Evolutionary conservation across 139 green algal species (phyloP).

Genomic region (Tetradesmus obliquus): DNA sequence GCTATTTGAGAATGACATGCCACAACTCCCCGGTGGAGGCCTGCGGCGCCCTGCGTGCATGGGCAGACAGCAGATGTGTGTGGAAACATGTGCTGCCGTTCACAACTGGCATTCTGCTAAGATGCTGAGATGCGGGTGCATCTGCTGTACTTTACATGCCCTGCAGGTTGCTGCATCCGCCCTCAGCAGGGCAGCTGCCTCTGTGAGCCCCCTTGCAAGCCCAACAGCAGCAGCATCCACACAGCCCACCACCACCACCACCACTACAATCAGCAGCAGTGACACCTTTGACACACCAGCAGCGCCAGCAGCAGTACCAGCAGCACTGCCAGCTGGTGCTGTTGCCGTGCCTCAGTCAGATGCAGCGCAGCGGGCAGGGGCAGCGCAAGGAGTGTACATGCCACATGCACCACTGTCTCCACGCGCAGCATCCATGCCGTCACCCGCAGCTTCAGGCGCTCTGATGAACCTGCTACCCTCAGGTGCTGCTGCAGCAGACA

Average conservation of each 20-base stretch:
- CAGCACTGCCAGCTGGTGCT: neutral
- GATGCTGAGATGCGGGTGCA: too few species aligned
- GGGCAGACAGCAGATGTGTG: too few species aligned
- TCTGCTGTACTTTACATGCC: neutral
- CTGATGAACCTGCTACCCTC: neutral
- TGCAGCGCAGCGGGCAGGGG: neutral
- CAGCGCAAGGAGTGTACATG: neutral
- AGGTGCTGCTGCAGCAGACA: neutral
- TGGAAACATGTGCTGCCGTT: too few species aligned
- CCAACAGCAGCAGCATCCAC: neutral
- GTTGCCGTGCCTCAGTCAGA: neutral
- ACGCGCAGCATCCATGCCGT: neutral
- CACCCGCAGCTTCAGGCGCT: neutral
- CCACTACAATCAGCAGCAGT: neutral
- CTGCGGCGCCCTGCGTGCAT: too few species aligned
- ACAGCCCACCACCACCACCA: neutral
- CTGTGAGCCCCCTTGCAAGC: neutral
- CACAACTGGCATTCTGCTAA: too few species aligned
- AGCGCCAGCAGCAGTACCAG: neutral
- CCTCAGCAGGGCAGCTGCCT: neutral
- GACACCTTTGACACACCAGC: neutral
- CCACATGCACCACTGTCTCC: neutral
- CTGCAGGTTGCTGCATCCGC: neutral
- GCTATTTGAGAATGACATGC: too few species aligned
- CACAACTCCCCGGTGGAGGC: too few species aligned